Evolutionary conservation across 148 eudicot species (phyloP), one percentile per base, ranked within the genome.

Genomic region (Amaranthus palmeri): DNA sequence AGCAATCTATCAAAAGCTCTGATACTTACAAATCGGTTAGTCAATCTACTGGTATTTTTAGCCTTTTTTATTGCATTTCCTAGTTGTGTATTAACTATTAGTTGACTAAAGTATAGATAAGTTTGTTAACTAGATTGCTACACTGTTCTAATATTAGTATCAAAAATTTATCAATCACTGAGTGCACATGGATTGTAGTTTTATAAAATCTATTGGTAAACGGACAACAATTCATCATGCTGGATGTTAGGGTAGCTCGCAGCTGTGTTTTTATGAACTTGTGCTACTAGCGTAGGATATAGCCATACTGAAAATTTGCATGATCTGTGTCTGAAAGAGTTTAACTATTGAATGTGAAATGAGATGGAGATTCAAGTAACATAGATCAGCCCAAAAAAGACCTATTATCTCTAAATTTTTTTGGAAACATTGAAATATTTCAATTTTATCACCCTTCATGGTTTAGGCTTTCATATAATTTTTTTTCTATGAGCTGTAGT

Each of bases 1-100:
- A 92, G 89, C 79, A 79, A 80, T 76, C 90, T 95, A 54, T 91
- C 99, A 46, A 95, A 92, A 76, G 92, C 92, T 60, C 93, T 95
- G 46, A 86, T 86, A 67, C 85, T 92, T 67, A 88, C 97, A 56
- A 92, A 92, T 84, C 89, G 96, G 99, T 93, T 73, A 42, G 82
- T 57, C 68, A 10, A 44, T 54, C 54, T 9, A 40, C 6, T 66
- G n/a, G 48, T 54, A 41, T 63, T 25, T 18, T 48, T 6, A 17
- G 62, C 63, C 10, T n/a, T 44, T 59, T 43, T 75, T 14, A 41
- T 58, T 44, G 5, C 54, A 15, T 41, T 48, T 10, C 52, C 45
- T 70, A 25, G 48, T 61, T 57, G 10, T 43, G 8, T 42, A 61
- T 69, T 53, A 46, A 25, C 49, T 11, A 57, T 44, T 11, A 9